Evolutionary conservation across 2,329 filamentous ascomycete species (phyloP), one percentile per base, ranked within the genome.

Genomic region (Xenoacremonium recifei): DNA sequence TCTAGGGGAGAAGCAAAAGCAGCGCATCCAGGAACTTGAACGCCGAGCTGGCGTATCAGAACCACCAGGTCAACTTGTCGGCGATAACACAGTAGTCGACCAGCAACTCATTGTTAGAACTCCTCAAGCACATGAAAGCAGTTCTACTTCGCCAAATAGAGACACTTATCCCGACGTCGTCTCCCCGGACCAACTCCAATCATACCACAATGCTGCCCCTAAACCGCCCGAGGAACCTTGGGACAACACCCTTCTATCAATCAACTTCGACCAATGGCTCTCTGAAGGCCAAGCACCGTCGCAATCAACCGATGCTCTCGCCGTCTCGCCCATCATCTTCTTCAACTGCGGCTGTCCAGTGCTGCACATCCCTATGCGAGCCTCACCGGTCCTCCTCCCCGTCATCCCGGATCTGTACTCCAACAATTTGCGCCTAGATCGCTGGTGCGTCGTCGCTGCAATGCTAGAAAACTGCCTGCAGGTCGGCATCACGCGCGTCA

Each of bases 1-100:
- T 16, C 21, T 44, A 60, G 57, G 57, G 37, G 57, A 60, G 23
- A 60, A 60, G 35, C 57, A 60, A 27, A 53, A 50, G 42, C 53
- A 53, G 35, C 44, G 53, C 10, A 50, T 60, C 30, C 40, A 57
- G 29, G 54, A 59, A 21, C 45, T 60, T n/a, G 57, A 60, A 35
- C 48, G 44, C 12, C 50, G 41, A n/a, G 54, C 54, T 35, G 52
- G 37, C 16, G 40, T 27, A 27, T 10, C 29, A 6, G 29, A 9
- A 31, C 6, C 29, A 31, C 29, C n/a, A n/a, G n/a, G n/a, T n/a
- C n/a, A 31, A 7, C 6, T 15, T 9, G 7, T 15, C 7, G n/a
- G 7, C n/a, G 7, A 10, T 15, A 15, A 7, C n/a, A 6, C 29
- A 11, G 12, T 15, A 31, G n/a, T 7, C 17, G 29, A 31, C 7